These are phyloP conservation scores for Emmonsiellopsis sp. DNA, from an alignment of 2,329 filamentous ascomycete species.

Conservation along the genomic window DNA sequence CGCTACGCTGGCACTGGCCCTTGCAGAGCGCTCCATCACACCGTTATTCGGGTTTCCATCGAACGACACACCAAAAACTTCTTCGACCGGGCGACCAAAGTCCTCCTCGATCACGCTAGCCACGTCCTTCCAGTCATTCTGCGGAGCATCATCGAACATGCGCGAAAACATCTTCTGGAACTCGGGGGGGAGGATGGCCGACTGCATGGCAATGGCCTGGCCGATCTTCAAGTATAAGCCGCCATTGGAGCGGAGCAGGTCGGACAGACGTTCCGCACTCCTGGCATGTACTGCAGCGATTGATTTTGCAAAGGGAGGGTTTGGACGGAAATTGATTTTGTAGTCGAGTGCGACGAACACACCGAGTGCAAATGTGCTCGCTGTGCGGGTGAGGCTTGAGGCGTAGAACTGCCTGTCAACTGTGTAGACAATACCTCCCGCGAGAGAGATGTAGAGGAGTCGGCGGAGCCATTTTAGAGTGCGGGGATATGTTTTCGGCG, in stretches of 20 bases:
- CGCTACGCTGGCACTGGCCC: constrained; percentile 78
- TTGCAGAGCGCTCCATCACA: constrained; percentile 61
- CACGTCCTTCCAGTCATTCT: constrained; percentile 79
- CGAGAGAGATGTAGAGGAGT: constrained; percentile 52
- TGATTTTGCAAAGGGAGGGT: constrained; percentile 64
- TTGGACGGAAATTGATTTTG: constrained; percentile 85
- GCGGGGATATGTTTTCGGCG: constrained; percentile 62
- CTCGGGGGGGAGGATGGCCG: constrained; percentile 81
- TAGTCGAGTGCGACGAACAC: constrained; percentile 82
- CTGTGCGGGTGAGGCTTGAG: constrained; percentile 65
- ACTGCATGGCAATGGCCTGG: constrained; percentile 97
- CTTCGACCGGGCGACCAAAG: constrained; percentile 75
- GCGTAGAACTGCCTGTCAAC: constrained; percentile 70
- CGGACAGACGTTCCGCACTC: constrained; percentile 73
- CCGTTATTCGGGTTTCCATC: constrained; percentile 53
- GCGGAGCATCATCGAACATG: constrained; percentile 97
- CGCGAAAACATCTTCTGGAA: constrained; percentile 92
- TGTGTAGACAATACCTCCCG: constrained; percentile 55
- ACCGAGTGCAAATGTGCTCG: constrained; percentile 72
- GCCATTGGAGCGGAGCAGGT: constrained; percentile 76
- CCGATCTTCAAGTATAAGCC: constrained; percentile 96
- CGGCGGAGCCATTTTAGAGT: constrained; percentile 70
- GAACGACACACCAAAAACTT: constrained; percentile 88
- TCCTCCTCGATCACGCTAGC: constrained; percentile 80
- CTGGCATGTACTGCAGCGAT: constrained; percentile 72